Conservation (phyloP, 768 basidiomycete species). For the Hydnomerulius pinastri region DNA sequence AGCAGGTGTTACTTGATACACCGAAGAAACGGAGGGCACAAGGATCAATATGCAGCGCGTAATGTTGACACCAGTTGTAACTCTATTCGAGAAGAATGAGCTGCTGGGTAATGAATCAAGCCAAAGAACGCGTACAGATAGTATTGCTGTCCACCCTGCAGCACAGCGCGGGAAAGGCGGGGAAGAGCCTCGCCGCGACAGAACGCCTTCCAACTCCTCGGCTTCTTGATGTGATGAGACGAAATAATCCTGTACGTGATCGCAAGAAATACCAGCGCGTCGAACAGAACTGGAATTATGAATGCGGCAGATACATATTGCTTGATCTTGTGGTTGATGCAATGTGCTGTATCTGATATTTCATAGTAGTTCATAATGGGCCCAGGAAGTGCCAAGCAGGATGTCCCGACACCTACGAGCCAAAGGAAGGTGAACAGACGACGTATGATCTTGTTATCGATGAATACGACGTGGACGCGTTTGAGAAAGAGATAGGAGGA, state of each 20-base stretch:
- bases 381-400: conserved; percentile 28
- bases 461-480: conserved; percentile 38
- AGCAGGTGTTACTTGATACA: conserved; percentile 25
- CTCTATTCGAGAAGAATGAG: conserved; percentile 19
- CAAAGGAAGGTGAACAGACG: conserved; percentile 33
- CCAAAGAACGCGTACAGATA: conserved; percentile 31
- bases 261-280: conserved; percentile 35
- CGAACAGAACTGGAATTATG: conserved; percentile 32
- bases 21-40: conserved; percentile 17
- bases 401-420: conserved; percentile 30
- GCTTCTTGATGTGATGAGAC: conserved; percentile 14
- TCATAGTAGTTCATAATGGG: conserved; percentile 22
- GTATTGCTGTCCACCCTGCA: conserved; percentile 41
- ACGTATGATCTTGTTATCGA: conserved; percentile 18
- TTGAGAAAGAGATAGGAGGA: conserved; percentile 41
- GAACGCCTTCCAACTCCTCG: conserved; percentile 18
- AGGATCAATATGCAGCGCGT: conserved; percentile 23
- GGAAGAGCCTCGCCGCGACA: conserved; percentile 29
- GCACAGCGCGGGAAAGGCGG: conserved; percentile 31
- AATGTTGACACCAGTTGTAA: conserved; percentile 35
- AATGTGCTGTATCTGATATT: conserved; percentile 36
- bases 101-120: neutral
- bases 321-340: conserved; percentile 25
- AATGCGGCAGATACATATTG: conserved; percentile 28
- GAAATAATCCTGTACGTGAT: conserved; percentile 32